Percentiles rank a stretch among this genome's conserved stretches.
These are phyloP conservation scores for Leccinellum albellum DNA, from an alignment of 768 basidiomycete genomes.

Conservation along the genomic window DNA sequence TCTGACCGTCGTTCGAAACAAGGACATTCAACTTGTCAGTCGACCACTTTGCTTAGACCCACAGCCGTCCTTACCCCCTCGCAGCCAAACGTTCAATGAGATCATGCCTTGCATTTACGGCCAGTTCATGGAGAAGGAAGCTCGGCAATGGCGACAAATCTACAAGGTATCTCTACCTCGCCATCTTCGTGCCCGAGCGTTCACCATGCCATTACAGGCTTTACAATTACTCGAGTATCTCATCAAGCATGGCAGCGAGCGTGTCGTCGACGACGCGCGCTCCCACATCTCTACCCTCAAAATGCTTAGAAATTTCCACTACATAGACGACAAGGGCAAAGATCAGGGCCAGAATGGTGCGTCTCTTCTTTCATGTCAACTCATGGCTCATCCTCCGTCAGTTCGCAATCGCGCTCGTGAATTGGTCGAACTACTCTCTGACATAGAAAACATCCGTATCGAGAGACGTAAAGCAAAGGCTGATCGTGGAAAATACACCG, in stretches of 20 bases:
- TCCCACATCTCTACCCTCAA: conserved; percentile 94
- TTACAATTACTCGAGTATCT: conserved; percentile 93
- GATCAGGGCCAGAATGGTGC: conserved; percentile 97
- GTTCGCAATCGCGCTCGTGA: conserved; percentile 94
- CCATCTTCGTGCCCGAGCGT: not conserved
- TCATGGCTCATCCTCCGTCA: conserved; percentile 28
- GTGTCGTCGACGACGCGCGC: conserved; percentile 95
- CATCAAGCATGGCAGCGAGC: conserved; percentile 94
- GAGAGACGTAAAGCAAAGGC: conserved; percentile 91
- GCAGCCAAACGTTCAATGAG: conserved; percentile 96
- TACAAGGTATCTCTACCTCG: conserved; percentile 68
- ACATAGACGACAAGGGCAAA: conserved; percentile 97
- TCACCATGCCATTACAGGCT: conserved; percentile 46
- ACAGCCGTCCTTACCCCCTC: conserved; percentile 7
- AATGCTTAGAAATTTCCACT: conserved; percentile 97
- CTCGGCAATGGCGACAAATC: conserved; percentile 96
- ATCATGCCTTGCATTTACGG: conserved; percentile 97
- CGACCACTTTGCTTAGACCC: not conserved
- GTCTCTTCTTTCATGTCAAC: conserved; percentile 2
- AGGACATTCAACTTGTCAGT: conserved; percentile 98
- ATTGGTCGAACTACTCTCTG: conserved; percentile 84
- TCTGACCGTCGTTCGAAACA: conserved; percentile 15
- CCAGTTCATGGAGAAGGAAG: conserved; percentile 98
- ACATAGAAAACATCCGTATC: conserved; percentile 83
- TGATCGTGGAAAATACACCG: conserved; percentile 87